Evolutionary conservation across 2,329 filamentous ascomycete species (phyloP), one percentile per base, ranked within the genome.

Genomic region (Colletotrichum noveboracense): DNA sequence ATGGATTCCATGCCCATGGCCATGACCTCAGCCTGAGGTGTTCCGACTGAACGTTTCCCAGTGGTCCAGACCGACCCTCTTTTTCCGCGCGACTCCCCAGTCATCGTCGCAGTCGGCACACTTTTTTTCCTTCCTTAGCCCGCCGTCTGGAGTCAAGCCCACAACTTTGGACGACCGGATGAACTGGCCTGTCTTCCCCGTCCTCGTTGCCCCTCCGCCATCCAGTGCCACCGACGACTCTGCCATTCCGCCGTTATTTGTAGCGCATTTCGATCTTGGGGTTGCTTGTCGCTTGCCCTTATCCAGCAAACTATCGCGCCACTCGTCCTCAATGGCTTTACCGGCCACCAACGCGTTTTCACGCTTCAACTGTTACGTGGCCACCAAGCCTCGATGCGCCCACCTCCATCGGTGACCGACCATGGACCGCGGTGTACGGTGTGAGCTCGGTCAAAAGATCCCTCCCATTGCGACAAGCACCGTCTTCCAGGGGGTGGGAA

Each of bases 381-480:
- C 21, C 6, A 56, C 36, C 21, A 12, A 60, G 56, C 26, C 26
- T 60, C 26, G 16, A 26, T 6, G 12, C 30, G 56, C 26, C 28
- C 67, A 52, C 68, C 30, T 67, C 9, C 10, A 16, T 56, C 69
- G 36, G 68, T 32, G 52, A 62, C 72, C 26, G 6, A 26, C 32
- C 73, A 36, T 61, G 55, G 38, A 55, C 36, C 18, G 60, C 21
- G 61, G 48, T 58, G 48, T 36, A 10, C 64, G 64, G 64, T 68
- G 52, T 76, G 70, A 58, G 34, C 65, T 76, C 70, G 70, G 70
- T 69, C 70, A 76, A 68, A 76, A 30, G n/a, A 16, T 30, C 26
- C 16, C 12, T 13, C 18, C 32, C 55, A 32, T 16, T 56, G 32
- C 36, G 10, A 48, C 43, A 43, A 43, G 52, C 18, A 28, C 67